Conservation (phyloP, 2,329 filamentous ascomycete species). For the Pseudogymnoascus sp. region DNA sequence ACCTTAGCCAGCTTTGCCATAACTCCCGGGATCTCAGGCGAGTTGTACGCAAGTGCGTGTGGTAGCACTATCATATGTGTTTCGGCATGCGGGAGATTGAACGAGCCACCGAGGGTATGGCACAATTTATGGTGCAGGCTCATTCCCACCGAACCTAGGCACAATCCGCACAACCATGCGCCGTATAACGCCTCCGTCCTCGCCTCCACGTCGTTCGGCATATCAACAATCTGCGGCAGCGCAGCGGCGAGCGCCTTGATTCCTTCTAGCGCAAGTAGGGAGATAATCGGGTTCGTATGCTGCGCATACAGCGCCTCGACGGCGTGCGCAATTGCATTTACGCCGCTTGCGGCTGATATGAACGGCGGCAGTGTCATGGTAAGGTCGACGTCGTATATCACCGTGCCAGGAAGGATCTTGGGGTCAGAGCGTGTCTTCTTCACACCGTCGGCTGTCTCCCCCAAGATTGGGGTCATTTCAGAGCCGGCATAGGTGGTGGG, state of each 20-base stretch:
- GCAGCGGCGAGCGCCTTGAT: slow-evolving; percentile 45
- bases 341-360: slow-evolving; percentile 50
- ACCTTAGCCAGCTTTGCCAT: slow-evolving; percentile 47
- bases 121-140: slow-evolving; percentile 62
- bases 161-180: slow-evolving; percentile 57
- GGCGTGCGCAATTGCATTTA: slow-evolving; percentile 61
- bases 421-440: slow-evolving; percentile 53
- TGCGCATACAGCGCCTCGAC: slow-evolving; percentile 58
- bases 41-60: slow-evolving; percentile 57
- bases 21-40: slow-evolving; percentile 43
- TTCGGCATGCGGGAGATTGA: slow-evolving; percentile 58
- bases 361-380: slow-evolving; percentile 49
- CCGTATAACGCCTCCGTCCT: slow-evolving; percentile 51
- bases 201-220: slow-evolving; percentile 39
- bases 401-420: slow-evolving; percentile 51
- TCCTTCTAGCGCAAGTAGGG: slow-evolving; percentile 51
- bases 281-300: slow-evolving; percentile 55
- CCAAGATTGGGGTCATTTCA: slow-evolving; percentile 59
- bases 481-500: slow-evolving; percentile 55
- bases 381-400: slow-evolving; percentile 59
- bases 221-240: slow-evolving; percentile 44
- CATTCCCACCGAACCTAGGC: slow-evolving; percentile 54
- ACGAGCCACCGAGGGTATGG: slow-evolving; percentile 56
- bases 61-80: slow-evolving; percentile 58
- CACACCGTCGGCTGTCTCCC: slow-evolving; percentile 50